phyloP scores from a whole-genome alignment of 345 rosid genomes.

The Rubroshorea leprosula region DNA sequence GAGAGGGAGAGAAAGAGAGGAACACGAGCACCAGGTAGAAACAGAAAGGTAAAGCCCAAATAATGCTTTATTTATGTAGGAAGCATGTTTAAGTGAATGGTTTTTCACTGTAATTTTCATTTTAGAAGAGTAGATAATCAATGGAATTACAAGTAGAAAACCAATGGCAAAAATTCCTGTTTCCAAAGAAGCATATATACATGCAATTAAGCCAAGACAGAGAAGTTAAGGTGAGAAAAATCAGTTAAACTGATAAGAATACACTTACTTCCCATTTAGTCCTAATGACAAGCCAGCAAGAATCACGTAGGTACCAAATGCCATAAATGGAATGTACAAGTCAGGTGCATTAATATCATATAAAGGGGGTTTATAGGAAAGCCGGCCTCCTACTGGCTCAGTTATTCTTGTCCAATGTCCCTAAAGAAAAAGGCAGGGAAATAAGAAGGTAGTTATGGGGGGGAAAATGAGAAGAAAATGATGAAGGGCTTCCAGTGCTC shows the following conservation, averaged over 20 bases:
- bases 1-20: too few relatives aligned
- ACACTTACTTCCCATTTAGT: constrained; percentile 50
- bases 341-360: constrained; percentile 75
- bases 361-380: constrained; percentile 60
- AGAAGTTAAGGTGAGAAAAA: not conserved
- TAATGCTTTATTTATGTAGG: too few relatives aligned
- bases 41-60: too few relatives aligned
- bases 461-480: not conserved
- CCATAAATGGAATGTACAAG: constrained; percentile 71
- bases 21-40: too few relatives aligned
- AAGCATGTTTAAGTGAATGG: too few relatives aligned
- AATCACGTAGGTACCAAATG: constrained; percentile 59
- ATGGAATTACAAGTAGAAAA: too few relatives aligned
- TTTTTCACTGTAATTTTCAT: too few relatives aligned
- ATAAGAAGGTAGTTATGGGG: not conserved
- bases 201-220: not conserved
- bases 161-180: too few relatives aligned
- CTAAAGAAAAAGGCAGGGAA: constrained; percentile 20
- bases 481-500: constrained; percentile 8
- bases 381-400: constrained; percentile 63
- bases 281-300: constrained; percentile 65
- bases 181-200: not conserved
- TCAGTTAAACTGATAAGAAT: not conserved
- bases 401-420: constrained; percentile 73
- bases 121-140: too few relatives aligned